phyloP scores from a whole-genome alignment of 2,329 filamentous ascomycete genomes.

The Domatiomyces catenatus region DNA sequence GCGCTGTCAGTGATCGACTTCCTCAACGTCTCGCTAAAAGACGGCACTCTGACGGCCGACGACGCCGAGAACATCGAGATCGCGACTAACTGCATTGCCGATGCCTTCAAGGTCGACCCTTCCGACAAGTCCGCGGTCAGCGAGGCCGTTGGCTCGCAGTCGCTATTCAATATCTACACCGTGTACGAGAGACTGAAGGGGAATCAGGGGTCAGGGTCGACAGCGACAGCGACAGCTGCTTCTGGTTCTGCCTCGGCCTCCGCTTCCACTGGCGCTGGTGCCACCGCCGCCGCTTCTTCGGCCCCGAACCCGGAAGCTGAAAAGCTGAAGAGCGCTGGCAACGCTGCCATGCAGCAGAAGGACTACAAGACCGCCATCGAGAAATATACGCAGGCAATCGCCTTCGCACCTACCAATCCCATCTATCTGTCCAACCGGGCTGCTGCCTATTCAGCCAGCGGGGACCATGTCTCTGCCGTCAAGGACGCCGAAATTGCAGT shows the following conservation, averaged over 20 bases:
- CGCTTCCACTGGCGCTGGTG: not conserved
- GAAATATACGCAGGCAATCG: constrained; percentile 74
- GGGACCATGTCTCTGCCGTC: constrained; percentile 69
- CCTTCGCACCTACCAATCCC: constrained; percentile 67
- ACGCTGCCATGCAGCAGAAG: constrained; percentile 87
- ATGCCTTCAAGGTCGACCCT: constrained; percentile 91
- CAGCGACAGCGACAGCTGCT: not conserved
- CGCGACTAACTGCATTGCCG: constrained; percentile 82
- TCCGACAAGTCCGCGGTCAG: constrained; percentile 55
- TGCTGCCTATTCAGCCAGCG: constrained; percentile 72
- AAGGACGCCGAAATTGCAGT: constrained; percentile 85
- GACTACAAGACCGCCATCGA: constrained; percentile 73
- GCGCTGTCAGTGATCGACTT: constrained; percentile 97
- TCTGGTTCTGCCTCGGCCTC: constrained; percentile 1
- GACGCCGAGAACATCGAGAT: constrained; percentile 91
- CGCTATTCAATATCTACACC: constrained; percentile 77
- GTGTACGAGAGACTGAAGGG: constrained; percentile 91
- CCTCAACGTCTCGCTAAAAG: constrained; percentile 64
- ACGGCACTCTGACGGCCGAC: constrained; percentile 75
- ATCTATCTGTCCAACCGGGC: constrained; percentile 97
- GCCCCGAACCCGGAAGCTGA: constrained; percentile 57
- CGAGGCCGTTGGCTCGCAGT: constrained; percentile 71
- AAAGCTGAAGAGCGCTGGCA: constrained; percentile 74
- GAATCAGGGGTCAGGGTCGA: not conserved
- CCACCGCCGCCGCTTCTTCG: constrained; percentile 13